Evolutionary conservation across 805 yeast genomes (phyloP), one percentile per base, ranked within the genome.

Genomic region (Saturnispora silvae): DNA sequence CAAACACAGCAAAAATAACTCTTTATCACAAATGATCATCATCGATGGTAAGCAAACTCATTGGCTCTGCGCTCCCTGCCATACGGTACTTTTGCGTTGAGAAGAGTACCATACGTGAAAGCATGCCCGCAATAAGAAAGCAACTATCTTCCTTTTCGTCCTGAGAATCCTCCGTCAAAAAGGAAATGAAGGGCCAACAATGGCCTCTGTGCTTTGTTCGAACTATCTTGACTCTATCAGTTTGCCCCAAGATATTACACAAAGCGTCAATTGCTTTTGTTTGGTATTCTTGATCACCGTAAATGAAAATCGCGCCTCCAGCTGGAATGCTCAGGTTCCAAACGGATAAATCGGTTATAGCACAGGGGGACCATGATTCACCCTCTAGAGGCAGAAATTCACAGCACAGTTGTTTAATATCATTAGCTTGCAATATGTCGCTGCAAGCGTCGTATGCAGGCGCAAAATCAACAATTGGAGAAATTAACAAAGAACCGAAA

Each of bases 131-230:
- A 28, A 61, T 47, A 3, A 52, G 40, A 29, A 63, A 61, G 15
- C 68, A 49, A 22, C 70, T 66, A 22, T 55, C 63, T 35, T 64
- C 67, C 38, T 70, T 61, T 35, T 61, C 68, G 20, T 62, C 66
- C 31, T 61, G 58, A 4, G 56, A 50, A 31, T 66, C 59, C 33
- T 68, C 75, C 3, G 67, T 51, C 31, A 54, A 54, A 35, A 63
- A 62, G 3, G 55, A 50, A 4, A 64, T 40, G 20, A 71, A 49
- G 7, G 73, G 75, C 75, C 76, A 70, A 15, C 67, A 59, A 41
- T 71, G 77, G 3, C 64, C 48, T 37, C 57, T 62, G 22, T 57
- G 53, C 3, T 46, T 47, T 28, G 55, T 59, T 15, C 52, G 49
- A 40, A 60, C 59, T 11, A 61, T 46, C 34, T 59, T 58, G 9